Evolutionary conservation across 805 yeast genomes (phyloP).

Genomic region (Cyberlindnera samutprakarnensis): DNA sequence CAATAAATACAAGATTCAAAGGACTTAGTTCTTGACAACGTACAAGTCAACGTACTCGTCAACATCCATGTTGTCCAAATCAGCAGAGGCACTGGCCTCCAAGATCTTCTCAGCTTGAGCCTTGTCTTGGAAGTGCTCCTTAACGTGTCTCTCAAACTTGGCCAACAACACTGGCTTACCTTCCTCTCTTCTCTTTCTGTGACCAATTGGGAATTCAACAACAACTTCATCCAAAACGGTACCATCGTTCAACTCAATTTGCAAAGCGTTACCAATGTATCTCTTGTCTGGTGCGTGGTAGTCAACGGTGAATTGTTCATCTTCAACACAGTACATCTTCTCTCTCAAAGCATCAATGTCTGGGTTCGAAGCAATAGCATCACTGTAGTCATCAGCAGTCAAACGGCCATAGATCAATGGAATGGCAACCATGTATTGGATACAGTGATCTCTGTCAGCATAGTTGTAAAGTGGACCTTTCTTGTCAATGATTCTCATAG

Average conservation of each 20-base stretch:
- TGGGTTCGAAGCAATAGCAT: conserved; percentile 41
- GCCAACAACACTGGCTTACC: conserved; percentile 46
- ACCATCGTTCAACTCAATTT: conserved; percentile 46
- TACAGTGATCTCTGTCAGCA: conserved; percentile 61
- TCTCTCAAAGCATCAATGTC: conserved; percentile 43
- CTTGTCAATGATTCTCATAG: conserved; percentile 52
- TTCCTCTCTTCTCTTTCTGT: conserved; percentile 49
- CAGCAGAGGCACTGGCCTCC: conserved; percentile 23
- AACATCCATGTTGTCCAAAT: conserved; percentile 35
- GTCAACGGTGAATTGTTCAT: conserved; percentile 39
- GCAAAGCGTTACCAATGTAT: conserved; percentile 48
- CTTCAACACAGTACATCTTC: conserved; percentile 49
- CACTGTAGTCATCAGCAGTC: conserved; percentile 52
- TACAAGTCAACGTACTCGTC: conserved; percentile 42
- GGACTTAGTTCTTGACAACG: too few relatives aligned
- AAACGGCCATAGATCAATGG: conserved; percentile 48
- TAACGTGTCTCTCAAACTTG: conserved; percentile 45
- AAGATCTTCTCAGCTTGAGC: conserved; percentile 32
- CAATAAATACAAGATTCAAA: too few relatives aligned
- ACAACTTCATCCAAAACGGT: conserved; percentile 42
- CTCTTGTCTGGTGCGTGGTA: conserved; percentile 52
- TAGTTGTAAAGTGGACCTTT: conserved; percentile 53
- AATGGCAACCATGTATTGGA: conserved; percentile 55
- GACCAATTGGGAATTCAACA: conserved; percentile 54
- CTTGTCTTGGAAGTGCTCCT: conserved; percentile 33